These are phyloP conservation scores for Kwoniella pini DNA, from an alignment of 768 basidiomycete genomes.

Conservation along the genomic window DNA sequence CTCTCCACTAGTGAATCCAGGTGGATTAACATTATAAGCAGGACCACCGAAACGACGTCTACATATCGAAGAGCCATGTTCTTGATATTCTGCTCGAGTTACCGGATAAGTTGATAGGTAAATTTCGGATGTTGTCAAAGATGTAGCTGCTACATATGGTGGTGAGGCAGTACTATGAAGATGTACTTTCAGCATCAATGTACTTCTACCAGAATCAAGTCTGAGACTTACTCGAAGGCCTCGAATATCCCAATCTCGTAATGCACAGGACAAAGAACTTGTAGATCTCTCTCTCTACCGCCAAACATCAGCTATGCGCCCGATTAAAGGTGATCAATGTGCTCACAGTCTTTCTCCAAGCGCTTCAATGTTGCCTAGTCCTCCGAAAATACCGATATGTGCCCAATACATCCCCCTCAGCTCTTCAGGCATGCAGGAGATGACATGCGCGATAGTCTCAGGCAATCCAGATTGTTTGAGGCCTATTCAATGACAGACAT, in stretches of 20 bases:
- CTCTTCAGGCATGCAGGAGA: constrained; percentile 73
- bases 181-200: neutral
- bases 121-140: constrained; percentile 62
- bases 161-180: constrained; percentile 34
- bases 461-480: constrained; percentile 79
- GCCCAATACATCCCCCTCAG: constrained; percentile 93
- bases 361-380: constrained; percentile 72
- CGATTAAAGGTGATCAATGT: neutral
- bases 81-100: constrained; percentile 79
- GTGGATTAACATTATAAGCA: constrained; percentile 40
- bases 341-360: constrained; percentile 76
- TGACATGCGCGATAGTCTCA: constrained; percentile 71
- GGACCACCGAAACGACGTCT: constrained; percentile 67
- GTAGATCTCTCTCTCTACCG: constrained; percentile 69
- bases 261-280: constrained; percentile 76
- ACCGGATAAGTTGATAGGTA: constrained; percentile 63
- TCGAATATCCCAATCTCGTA: constrained; percentile 73
- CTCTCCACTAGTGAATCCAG: constrained; percentile 32
- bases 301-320: constrained; percentile 22
- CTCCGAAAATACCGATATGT: constrained; percentile 87
- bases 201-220: too few relatives aligned
- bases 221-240: constrained; percentile 69
- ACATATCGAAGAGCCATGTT: constrained; percentile 73
- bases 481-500: constrained; percentile 61
- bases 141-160: constrained; percentile 45